Percentiles rank a stretch among this genome's conserved stretches.
Conservation (phyloP, 2,329 filamentous ascomycete genomes). For the Talaromyces sp. region DNA sequence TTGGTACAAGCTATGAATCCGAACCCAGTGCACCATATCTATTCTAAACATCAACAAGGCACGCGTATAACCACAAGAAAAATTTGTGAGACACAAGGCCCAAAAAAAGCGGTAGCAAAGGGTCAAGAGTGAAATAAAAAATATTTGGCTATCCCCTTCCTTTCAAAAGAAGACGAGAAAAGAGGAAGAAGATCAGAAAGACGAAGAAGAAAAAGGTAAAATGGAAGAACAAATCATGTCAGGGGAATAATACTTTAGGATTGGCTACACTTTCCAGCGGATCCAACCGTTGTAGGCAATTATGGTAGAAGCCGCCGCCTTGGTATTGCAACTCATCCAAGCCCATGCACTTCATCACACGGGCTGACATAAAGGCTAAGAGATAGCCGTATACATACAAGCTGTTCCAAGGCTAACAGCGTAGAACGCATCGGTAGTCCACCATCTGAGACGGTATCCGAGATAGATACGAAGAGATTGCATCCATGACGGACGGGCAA, state of each 20-base stretch:
- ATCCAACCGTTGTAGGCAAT: conserved; percentile 24
- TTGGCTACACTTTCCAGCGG: conserved; percentile 29
- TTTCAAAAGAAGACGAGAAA: conserved; percentile 1
- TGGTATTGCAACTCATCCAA: conserved; percentile 1
- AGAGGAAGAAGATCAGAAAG: conserved; percentile 9
- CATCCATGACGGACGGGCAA: too few species aligned
- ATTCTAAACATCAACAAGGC: conserved; percentile 8
- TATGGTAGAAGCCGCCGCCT: conserved; percentile 7
- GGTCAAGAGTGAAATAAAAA: conserved; percentile 2
- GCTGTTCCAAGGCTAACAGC: neutral
- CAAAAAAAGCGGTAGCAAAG: conserved; percentile 2
- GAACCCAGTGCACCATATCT: conserved; percentile 10
- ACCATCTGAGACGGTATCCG: neutral
- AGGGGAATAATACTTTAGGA: conserved; percentile 16
- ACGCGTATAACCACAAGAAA: conserved; percentile 6
- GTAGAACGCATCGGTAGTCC: neutral
- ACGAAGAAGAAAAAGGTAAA: conserved; percentile 2
- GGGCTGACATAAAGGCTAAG: neutral
- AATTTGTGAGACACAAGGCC: conserved; percentile 5
- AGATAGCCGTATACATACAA: conserved; percentile 1
- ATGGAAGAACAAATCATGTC: conserved; percentile 5
- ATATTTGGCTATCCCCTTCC: conserved; percentile 10
- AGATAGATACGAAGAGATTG: neutral
- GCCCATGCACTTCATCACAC: conserved; percentile 1
- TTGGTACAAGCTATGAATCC: conserved; percentile 6